Percentiles rank a stretch among this genome's conserved stretches.
Evolutionary conservation across 2,329 filamentous ascomycete genomes (phyloP).

Genomic region (Epicoccum sorghinum): DNA sequence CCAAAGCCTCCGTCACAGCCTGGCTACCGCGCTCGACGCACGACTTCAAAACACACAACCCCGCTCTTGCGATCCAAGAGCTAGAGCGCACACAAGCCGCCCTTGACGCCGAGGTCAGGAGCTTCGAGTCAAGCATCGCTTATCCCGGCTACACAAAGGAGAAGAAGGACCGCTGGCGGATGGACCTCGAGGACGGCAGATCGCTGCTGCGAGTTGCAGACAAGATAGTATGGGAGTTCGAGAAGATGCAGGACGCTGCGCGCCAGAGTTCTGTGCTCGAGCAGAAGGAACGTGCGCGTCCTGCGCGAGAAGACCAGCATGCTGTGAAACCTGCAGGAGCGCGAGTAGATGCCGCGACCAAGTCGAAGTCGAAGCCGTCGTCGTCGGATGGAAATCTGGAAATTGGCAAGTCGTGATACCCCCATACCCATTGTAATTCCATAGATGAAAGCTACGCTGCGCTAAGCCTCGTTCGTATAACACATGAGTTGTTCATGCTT

Average conservation of each 20-base stretch:
- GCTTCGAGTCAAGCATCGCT: constrained; percentile 23
- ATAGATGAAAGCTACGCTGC: background rate
- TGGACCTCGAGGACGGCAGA: constrained; percentile 32
- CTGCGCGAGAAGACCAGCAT: background rate
- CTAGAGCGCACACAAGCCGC: constrained; percentile 24
- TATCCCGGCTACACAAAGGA: constrained; percentile 9
- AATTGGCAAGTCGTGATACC: constrained; percentile 13
- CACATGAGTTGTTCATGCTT: no score
- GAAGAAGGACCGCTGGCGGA: constrained; percentile 24
- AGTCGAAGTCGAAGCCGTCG: background rate
- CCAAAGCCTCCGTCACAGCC: background rate
- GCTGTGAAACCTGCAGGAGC: background rate
- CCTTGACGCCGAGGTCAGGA: constrained; percentile 23
- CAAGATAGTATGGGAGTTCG: constrained; percentile 20
- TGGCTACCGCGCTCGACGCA: constrained; percentile 24
- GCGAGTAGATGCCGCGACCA: background rate
- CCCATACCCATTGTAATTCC: background rate
- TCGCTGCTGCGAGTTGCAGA: constrained; percentile 28
- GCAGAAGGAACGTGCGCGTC: background rate
- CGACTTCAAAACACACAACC: constrained; percentile 19
- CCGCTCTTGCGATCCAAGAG: constrained; percentile 25
- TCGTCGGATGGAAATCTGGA: constrained; percentile 3
- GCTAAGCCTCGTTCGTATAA: background rate
- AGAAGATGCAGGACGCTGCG: constrained; percentile 13
- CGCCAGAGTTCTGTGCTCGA: background rate